Percentiles rank a stretch among this genome's conserved stretches.
These are phyloP conservation scores for Sporothrix inflata DNA, from an alignment of 2,329 filamentous ascomycete species.

Conservation along the genomic window DNA sequence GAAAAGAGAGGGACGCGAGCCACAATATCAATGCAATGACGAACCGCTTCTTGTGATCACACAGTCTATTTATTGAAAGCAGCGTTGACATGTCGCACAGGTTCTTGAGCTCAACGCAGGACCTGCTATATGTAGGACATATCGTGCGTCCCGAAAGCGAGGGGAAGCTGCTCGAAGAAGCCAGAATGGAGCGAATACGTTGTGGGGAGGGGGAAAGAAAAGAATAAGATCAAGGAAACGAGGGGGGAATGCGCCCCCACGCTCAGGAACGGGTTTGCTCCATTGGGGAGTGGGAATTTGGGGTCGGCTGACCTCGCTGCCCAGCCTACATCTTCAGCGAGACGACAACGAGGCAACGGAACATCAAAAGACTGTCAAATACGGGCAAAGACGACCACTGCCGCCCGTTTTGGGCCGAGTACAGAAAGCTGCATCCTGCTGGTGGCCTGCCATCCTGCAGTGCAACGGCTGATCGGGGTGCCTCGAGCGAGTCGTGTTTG, in stretches of 20 bases:
- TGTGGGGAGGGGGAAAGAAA: not conserved
- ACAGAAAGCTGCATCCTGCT: not conserved
- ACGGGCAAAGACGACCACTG: not conserved
- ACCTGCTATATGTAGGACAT: constrained; percentile 3
- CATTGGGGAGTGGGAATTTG: not conserved
- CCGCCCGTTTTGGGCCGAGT: not conserved
- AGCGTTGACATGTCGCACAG: not conserved
- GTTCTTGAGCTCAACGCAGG: not conserved
- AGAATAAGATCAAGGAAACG: not conserved
- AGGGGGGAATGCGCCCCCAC: constrained; percentile 2
- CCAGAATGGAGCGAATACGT: not conserved
- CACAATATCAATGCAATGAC: not conserved
- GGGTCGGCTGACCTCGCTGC: constrained; percentile 3
- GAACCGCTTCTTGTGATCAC: not conserved
- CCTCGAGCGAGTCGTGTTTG: not conserved
- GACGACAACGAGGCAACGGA: not conserved
- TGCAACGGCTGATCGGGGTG: not conserved
- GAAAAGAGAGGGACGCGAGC: not conserved
- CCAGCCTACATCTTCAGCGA: not conserved
- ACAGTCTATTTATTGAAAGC: not conserved
- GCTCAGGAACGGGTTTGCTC: constrained; percentile 10
- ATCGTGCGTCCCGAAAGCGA: not conserved
- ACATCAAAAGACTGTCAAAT: not conserved
- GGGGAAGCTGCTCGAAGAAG: not conserved
- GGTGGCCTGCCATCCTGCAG: not conserved